phyloP scores from a whole-genome alignment of 2,329 filamentous ascomycete species.

The Hymenoscyphus infarciens region DNA sequence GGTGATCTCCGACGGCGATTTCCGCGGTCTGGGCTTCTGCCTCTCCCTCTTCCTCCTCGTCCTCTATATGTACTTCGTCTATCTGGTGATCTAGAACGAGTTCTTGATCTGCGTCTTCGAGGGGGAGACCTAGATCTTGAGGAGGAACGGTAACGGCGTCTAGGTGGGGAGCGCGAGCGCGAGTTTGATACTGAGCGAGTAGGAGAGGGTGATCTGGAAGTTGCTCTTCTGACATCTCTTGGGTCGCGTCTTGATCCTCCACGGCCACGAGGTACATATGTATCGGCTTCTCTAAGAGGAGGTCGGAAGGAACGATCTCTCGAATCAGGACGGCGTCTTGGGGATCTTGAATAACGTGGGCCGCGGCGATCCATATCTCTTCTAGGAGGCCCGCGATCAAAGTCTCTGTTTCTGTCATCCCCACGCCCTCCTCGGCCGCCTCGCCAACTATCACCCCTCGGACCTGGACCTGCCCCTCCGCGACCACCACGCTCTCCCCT shows the following conservation, averaged over 20 bases:
- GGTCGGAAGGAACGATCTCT: conserved; percentile 35
- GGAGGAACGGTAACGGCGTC: conserved; percentile 28
- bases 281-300: conserved; percentile 32
- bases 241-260: conserved; percentile 31
- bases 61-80: conserved; percentile 30
- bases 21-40: conserved; percentile 34
- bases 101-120: conserved; percentile 28
- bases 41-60: conserved; percentile 30
- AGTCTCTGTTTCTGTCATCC: conserved; percentile 40
- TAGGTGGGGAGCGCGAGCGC: conserved; percentile 30
- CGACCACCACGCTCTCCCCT: conserved; percentile 41
- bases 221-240: conserved; percentile 23
- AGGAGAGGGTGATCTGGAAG: conserved; percentile 22
- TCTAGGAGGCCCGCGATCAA: conserved; percentile 36
- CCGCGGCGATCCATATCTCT: conserved; percentile 44
- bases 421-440: conserved; percentile 45
- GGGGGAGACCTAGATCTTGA: conserved; percentile 35
- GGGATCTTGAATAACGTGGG: conserved; percentile 43
- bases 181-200: conserved; percentile 30
- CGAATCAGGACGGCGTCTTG: conserved; percentile 37
- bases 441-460: conserved; percentile 42
- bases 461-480: conserved; percentile 40
- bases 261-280: conserved; percentile 35
- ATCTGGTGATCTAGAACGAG: conserved; percentile 32
- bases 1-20: conserved; percentile 30